Base-by-base conservation (phyloP, 495 filamentous ascomycete species). In the Bacidia rubella region DNA sequence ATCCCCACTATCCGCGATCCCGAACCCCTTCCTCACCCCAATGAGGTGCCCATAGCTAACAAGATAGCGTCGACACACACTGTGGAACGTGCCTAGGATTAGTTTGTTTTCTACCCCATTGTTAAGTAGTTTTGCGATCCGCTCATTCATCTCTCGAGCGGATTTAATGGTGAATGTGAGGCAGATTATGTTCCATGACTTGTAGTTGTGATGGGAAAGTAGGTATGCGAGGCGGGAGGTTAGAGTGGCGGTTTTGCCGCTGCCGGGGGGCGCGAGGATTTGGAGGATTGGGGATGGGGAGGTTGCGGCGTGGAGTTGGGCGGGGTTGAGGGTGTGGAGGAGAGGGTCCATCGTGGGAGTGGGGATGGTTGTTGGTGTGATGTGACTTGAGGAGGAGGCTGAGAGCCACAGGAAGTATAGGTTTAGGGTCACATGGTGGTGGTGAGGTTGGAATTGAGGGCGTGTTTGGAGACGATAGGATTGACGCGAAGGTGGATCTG, bases 161-260 rank as follows among this genome's bases (percentile, higher is more conserved):
- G 92, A 92, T 65, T 97, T 99, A 64, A 95, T 86, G 2, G 93
- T 99, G 63, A 99, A 99, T 0, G 93, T 99, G 54, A 90, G 90
- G 52, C 95, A 93, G 42, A 99, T 82, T 63, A 99, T 79, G 73
- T 97, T 92, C 71, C 87, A 83, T 58, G 93, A 90, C 40, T 79
- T 79, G 60, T 87, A 80, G 26, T 81, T 77, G 56, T 85, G 70
- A 57, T 85, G 73, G n/a, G 79, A 74, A 47, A 99, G 78, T n/a
- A 97, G 78, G 73, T 93, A 95, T 52, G 90, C 93, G 50, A 95
- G 88, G 52, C 93, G 82, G 35, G 93, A 85, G 0, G 90, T 97
- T 32, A 99, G 76, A 2, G 93, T 97, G 68, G 96, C 90, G 10
- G 93, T 99, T 68, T 99, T 99, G 23, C 93, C 93, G 32, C 83